Conservation (phyloP, 805 yeast genomes). For the Candida piceae region DNA sequence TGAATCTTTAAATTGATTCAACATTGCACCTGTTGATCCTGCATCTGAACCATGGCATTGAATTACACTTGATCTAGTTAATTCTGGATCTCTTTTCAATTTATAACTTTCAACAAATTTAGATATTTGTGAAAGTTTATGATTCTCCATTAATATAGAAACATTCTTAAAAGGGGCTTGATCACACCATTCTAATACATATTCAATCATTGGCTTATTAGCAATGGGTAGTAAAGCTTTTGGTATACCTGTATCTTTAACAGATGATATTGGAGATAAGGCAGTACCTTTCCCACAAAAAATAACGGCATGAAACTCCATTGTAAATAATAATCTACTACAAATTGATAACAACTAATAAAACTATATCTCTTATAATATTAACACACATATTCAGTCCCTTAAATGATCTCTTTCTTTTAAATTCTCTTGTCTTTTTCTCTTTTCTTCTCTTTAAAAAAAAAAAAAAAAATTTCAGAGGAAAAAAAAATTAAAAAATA, state of each 20-base stretch:
- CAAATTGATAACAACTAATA: no score
- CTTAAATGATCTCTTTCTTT: no score
- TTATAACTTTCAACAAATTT: constrained; percentile 46
- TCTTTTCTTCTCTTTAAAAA: no score
- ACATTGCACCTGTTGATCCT: constrained; percentile 57
- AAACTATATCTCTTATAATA: no score
- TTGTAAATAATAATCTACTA: no score
- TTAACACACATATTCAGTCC: no score
- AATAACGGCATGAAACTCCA: constrained; percentile 92
- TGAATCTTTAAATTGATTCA: constrained; percentile 44
- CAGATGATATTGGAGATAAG: constrained; percentile 66
- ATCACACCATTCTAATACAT: constrained; percentile 91
- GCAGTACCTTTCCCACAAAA: constrained; percentile 82
- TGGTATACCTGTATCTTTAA: constrained; percentile 58
- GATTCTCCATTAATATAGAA: constrained; percentile 51
- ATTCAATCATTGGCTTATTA: constrained; percentile 80
- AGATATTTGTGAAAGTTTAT: constrained; percentile 42
- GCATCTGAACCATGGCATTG: constrained; percentile 40
- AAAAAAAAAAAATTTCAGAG: neutral
- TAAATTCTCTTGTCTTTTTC: no score
- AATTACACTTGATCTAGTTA: constrained; percentile 31
- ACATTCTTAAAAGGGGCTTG: constrained; percentile 71
- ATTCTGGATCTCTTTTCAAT: constrained; percentile 32
- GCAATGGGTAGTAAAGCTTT: constrained; percentile 90
- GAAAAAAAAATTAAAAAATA: no score